Evolutionary conservation across 768 basidiomycete genomes (phyloP), one percentile per base, ranked within the genome.

Genomic region (Epithele typhae): DNA sequence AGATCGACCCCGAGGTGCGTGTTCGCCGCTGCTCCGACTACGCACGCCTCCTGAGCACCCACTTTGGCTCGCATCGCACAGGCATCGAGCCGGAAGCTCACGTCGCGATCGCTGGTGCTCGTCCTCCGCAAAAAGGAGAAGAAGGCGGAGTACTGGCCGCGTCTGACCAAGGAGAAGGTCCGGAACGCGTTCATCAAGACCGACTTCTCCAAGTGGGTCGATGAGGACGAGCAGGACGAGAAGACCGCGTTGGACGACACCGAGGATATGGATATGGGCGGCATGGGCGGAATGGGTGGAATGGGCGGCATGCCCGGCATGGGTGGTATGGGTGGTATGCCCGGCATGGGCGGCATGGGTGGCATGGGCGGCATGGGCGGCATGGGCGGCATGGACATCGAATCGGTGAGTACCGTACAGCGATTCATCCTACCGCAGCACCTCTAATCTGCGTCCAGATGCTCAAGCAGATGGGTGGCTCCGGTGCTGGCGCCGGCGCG

Each of bases 201-300:
- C 37, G 91, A 97, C 67, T 97, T 97, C 65, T 74, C 74, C 55
- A 95, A 89, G 71, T 97, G 93, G 93, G 86, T 87, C 34, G 94
- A 97, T 60, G 94, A 97, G 71, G 95, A 97, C 62, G 94, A 98
- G 64, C 95, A 97, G 69, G 87, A 89, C 33, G 76, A 68, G 19
- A 55, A 65, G 1, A 60, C 53, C 8, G 48, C 70, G n/a, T 63
- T 67, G 2, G 75, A 72, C 9, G 79, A 74, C 0, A 81, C 82
- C 2, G 49, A 60, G 4, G 51, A 62, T 25, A 46, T 57, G 35
- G 66, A 67, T 33, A 69, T 63, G 19, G 64, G 67, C 46, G 60
- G 63, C 21, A 75, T 72, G 17, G 70, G 74, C 65, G 56, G 72
- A 18, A 71, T 75, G 66, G 58, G 53, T 14, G 71, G 67, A 7